These are phyloP conservation scores for Porodaedalea pini DNA, from an alignment of 1,284 basidiomycete species.

Conservation along the genomic window DNA sequence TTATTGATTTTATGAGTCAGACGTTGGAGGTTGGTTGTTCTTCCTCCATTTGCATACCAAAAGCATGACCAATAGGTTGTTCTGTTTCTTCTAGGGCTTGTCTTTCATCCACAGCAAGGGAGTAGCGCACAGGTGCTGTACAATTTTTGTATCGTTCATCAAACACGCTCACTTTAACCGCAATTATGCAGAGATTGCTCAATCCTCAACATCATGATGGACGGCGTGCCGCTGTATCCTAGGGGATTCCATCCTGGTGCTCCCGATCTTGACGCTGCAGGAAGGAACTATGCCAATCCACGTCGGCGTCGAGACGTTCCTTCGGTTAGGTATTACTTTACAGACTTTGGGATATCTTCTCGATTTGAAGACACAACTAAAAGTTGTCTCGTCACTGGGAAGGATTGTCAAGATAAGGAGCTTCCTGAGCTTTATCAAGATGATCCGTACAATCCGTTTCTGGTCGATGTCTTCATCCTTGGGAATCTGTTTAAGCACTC, in stretches of 20 bases:
- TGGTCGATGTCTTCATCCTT: conserved; percentile 11
- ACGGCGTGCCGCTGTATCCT: conserved; percentile 28
- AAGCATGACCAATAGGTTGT: neutral
- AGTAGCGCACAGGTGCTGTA: conserved; percentile 9
- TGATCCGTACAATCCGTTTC: conserved; percentile 11
- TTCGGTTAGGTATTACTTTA: conserved; percentile 29
- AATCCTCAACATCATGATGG: conserved; percentile 31
- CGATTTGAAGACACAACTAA: conserved; percentile 9
- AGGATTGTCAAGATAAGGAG: conserved; percentile 1
- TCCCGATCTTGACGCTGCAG: neutral
- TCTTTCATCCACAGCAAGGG: conserved; percentile 5
- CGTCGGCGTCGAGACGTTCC: conserved; percentile 15
- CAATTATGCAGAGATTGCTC: conserved; percentile 29
- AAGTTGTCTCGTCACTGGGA: neutral
- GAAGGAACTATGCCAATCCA: neutral
- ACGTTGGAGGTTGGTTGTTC: conserved; percentile 1
- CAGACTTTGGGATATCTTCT: conserved; percentile 30
- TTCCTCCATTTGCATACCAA: no score
- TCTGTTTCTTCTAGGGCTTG: neutral
- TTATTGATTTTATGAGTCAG: conserved; percentile 12
- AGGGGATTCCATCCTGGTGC: conserved; percentile 27
- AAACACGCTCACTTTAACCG: no score
- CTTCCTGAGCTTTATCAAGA: conserved; percentile 1
- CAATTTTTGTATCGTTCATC: neutral
- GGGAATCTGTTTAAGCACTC: conserved; percentile 9